These are phyloP conservation scores for Malassezia caprae DNA, from an alignment of 1,284 basidiomycete species.

Conservation along the genomic window DNA sequence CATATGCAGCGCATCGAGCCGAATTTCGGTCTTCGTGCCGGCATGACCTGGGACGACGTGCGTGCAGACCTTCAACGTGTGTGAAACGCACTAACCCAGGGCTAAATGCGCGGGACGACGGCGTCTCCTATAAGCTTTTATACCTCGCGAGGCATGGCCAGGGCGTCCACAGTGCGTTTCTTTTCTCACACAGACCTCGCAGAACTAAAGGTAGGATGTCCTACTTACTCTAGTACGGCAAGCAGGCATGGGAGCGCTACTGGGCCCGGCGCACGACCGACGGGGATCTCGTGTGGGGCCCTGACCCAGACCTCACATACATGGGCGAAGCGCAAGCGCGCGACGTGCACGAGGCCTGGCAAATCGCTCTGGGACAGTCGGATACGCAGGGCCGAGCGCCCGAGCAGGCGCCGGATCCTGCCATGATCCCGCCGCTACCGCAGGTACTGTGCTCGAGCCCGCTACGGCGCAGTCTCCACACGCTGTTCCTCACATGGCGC, in stretches of 20 bases:
- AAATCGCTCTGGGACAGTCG: background rate
- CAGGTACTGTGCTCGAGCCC: conserved; percentile 3
- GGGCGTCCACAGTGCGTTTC: conserved; percentile 7
- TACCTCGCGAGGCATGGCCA: conserved; percentile 14
- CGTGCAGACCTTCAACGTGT: background rate
- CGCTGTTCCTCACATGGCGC: background rate
- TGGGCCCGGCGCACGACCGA: conserved; percentile 1
- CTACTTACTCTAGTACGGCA: conserved; percentile 4
- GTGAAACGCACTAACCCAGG: background rate
- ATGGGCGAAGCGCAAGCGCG: conserved; percentile 1
- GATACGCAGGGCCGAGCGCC: background rate
- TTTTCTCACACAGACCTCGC: conserved; percentile 5
- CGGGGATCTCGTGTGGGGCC: background rate
- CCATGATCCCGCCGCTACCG: background rate
- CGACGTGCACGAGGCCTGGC: background rate
- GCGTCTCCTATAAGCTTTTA: conserved; percentile 2
- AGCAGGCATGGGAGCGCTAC: background rate
- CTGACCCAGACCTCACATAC: conserved; percentile 8
- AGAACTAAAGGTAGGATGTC: background rate
- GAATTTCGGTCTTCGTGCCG: background rate
- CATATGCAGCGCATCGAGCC: background rate
- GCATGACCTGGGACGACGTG: conserved; percentile 5
- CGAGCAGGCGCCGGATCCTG: background rate
- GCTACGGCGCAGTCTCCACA: background rate
- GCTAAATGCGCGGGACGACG: background rate